Percentiles rank a stretch among this genome's conserved stretches.
These are phyloP conservation scores for Furcasterigmium sp. DNA, from an alignment of 2,329 filamentous ascomycete species.

Conservation along the genomic window DNA sequence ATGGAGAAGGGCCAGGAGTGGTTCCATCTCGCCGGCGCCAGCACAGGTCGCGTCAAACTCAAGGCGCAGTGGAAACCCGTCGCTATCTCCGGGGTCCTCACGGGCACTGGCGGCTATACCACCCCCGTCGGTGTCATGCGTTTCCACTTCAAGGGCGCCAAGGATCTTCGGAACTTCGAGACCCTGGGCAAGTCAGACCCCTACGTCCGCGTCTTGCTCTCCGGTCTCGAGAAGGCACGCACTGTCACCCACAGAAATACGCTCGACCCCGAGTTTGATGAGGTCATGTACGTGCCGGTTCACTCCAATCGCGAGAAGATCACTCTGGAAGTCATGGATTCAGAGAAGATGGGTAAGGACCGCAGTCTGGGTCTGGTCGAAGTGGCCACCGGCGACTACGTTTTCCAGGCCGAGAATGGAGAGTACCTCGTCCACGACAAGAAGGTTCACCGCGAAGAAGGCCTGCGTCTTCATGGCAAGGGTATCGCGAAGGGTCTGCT, in stretches of 20 bases:
- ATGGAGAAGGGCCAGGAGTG: constrained; percentile 93
- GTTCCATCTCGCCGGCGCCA: constrained; percentile 81
- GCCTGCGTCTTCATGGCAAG: constrained; percentile 69
- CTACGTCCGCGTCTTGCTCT: constrained; percentile 82
- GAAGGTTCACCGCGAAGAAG: constrained; percentile 62
- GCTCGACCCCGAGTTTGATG: constrained; percentile 91
- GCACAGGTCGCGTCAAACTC: constrained; percentile 84
- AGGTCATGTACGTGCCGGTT: constrained; percentile 89
- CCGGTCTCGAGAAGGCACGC: constrained; percentile 82
- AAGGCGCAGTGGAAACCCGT: constrained; percentile 94
- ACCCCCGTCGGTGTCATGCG: constrained; percentile 94
- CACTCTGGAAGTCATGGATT: constrained; percentile 91
- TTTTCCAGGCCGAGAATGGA: constrained; percentile 70
- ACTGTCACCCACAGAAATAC: constrained; percentile 97
- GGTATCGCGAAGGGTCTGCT: constrained; percentile 73
- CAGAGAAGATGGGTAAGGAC: constrained; percentile 88
- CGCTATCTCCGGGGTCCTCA: constrained; percentile 70
- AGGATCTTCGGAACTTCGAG: constrained; percentile 84
- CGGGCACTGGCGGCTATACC: constrained; percentile 81
- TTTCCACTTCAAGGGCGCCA: constrained; percentile 81
- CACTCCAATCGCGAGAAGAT: constrained; percentile 81
- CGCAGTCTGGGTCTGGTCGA: constrained; percentile 80
- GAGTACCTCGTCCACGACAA: constrained; percentile 75
- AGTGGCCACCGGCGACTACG: constrained; percentile 70
- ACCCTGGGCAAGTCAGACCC: constrained; percentile 96